Evolutionary conservation across 345 rosid species (phyloP).

Genomic region (Populus simonii): DNA sequence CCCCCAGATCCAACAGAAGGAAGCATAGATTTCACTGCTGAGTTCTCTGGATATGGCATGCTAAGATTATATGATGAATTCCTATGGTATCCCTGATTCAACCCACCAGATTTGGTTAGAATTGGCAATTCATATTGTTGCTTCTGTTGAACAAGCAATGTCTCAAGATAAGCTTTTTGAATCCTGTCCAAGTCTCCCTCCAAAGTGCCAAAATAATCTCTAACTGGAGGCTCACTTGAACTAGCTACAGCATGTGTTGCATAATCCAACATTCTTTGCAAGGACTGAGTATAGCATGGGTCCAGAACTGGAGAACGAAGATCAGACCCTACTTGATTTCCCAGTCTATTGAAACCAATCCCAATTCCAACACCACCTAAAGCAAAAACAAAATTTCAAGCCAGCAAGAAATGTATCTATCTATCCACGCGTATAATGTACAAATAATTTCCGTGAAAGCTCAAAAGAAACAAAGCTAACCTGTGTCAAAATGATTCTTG

Average conservation of each 20-base stretch:
- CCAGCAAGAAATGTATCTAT: not conserved
- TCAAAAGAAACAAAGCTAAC: constrained; percentile 30
- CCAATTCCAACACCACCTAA: constrained; percentile 43
- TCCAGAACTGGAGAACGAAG: constrained; percentile 48
- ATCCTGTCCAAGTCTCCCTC: constrained; percentile 44
- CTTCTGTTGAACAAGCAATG: constrained; percentile 64
- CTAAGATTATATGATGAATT: constrained; percentile 51
- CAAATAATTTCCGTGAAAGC: not conserved
- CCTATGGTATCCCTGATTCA: constrained; percentile 46
- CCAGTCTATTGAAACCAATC: constrained; percentile 37
- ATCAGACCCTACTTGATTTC: constrained; percentile 47
- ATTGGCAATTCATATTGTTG: constrained; percentile 51
- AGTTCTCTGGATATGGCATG: constrained; percentile 45
- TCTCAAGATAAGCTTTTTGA: constrained; percentile 56
- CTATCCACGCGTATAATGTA: not conserved
- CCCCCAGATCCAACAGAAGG: constrained; percentile 56
- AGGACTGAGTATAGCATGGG: constrained; percentile 47
- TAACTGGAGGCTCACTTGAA: constrained; percentile 39
- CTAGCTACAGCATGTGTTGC: constrained; percentile 23
- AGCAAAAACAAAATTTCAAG: constrained; percentile 18
- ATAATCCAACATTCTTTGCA: constrained; percentile 45
- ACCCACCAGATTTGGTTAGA: constrained; percentile 47
- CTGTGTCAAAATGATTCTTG: constrained; percentile 47
- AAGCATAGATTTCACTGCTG: constrained; percentile 44
- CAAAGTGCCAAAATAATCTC: constrained; percentile 43